Conservation (phyloP, 305 asterid genomes). For the Solanum aculeatissimum region DNA sequence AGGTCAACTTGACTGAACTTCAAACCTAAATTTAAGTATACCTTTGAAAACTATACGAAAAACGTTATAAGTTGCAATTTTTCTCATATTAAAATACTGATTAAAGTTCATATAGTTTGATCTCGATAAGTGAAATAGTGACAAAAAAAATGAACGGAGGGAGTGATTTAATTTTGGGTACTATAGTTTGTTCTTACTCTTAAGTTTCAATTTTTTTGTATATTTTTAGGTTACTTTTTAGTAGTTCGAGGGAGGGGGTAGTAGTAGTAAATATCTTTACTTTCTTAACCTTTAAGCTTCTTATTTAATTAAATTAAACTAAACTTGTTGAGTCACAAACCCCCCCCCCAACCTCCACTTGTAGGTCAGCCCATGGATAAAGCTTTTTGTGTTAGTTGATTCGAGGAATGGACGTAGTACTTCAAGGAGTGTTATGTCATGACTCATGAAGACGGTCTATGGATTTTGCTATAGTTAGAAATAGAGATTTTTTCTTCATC, state of each 20-base stretch:
- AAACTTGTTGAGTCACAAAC: background rate
- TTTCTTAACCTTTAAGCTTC: slow-evolving; percentile 79
- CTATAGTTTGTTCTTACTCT: slow-evolving; percentile 56
- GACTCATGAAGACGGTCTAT: too few species aligned
- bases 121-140: too few species aligned
- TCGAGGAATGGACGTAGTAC: background rate
- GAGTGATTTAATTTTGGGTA: slow-evolving; percentile 1
- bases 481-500: too few species aligned
- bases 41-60: too few species aligned
- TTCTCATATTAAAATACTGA: too few species aligned
- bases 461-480: too few species aligned
- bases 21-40: too few species aligned
- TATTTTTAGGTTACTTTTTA: slow-evolving; percentile 48
- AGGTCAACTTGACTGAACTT: too few species aligned
- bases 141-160: too few species aligned
- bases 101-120: too few species aligned
- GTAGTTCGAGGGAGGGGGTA: slow-evolving; percentile 27
- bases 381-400: background rate
- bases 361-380: fast-evolving
- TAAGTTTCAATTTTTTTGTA: slow-evolving; percentile 43
- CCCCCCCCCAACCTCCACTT: background rate
- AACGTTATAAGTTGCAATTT: too few species aligned
- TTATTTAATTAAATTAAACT: slow-evolving; percentile 2
- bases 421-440: too few species aligned
- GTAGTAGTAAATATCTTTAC: slow-evolving; percentile 1